These are phyloP conservation scores for Xerocomus cyaneibrunnescens DNA, from an alignment of 1,284 basidiomycete genomes.

Conservation along the genomic window DNA sequence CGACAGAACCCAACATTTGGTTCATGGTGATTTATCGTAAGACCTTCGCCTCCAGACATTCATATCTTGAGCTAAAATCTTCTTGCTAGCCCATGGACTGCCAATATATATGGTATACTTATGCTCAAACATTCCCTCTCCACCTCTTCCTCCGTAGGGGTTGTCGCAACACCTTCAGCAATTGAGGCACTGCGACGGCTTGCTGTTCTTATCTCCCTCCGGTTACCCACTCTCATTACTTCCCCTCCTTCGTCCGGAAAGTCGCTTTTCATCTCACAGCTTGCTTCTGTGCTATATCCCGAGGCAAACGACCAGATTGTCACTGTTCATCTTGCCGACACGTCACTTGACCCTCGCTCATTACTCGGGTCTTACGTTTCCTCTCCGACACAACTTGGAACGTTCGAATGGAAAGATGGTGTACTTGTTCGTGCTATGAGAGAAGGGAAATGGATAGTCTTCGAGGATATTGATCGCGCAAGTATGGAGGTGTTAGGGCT, in stretches of 20 bases:
- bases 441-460: constrained; percentile 91
- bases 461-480: constrained; percentile 92
- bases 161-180: constrained; percentile 71
- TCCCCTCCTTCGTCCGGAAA: constrained; percentile 93
- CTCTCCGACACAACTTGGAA: constrained; percentile 81
- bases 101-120: constrained; percentile 65
- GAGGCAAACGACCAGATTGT: constrained; percentile 61
- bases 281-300: constrained; percentile 66
- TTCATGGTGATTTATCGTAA: constrained; percentile 54
- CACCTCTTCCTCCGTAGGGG: constrained; percentile 34
- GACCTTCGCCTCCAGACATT: constrained; percentile 13
- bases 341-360: constrained; percentile 92
- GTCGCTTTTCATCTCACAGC: constrained; percentile 76
- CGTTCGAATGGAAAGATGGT: constrained; percentile 97
- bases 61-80: constrained; percentile 1
- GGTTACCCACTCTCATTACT: constrained; percentile 81
- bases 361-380: constrained; percentile 94
- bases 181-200: constrained; percentile 60
- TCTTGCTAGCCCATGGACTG: constrained; percentile 49
- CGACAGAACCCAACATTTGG: constrained; percentile 39
- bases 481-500: constrained; percentile 85
- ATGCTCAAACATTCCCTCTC: constrained; percentile 46
- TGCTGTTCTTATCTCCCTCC: constrained; percentile 63
- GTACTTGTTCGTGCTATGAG: constrained; percentile 89
- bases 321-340: constrained; percentile 89